A percentile compares a stretch with the other conserved stretches of the same genome.
phyloP scores from a whole-genome alignment of 2,329 filamentous ascomycete genomes.

The Corinectria fuckeliana region DNA sequence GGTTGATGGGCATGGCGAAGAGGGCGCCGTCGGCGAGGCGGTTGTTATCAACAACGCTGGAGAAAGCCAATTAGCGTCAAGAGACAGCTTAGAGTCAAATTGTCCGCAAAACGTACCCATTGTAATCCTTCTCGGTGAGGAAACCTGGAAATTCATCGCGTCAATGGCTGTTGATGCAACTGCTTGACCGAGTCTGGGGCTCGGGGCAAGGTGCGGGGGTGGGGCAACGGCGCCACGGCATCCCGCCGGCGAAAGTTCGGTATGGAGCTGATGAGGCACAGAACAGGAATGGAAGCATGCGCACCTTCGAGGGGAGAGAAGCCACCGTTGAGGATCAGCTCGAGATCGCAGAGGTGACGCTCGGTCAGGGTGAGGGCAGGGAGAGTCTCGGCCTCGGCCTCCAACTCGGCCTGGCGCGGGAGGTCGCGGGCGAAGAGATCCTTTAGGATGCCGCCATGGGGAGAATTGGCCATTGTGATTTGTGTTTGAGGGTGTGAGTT shows the following conservation, averaged over 20 bases:
- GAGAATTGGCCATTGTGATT: conserved; percentile 69
- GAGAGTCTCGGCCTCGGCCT: conserved; percentile 83
- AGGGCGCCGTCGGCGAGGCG: conserved; percentile 88
- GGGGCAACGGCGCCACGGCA: conserved; percentile 27
- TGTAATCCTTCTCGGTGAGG: conserved; percentile 97
- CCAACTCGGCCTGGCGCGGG: conserved; percentile 79
- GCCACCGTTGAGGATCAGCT: conserved; percentile 95
- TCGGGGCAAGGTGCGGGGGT: conserved; percentile 34
- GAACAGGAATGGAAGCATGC: conserved; percentile 42
- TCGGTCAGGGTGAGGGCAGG: conserved; percentile 86
- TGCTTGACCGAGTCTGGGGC: conserved; percentile 15
- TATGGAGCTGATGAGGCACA: conserved; percentile 3
- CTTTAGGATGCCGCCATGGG: conserved; percentile 94
- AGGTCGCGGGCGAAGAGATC: conserved; percentile 94
- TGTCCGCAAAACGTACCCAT: conserved; percentile 66
- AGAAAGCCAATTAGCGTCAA: conserved; percentile 37
- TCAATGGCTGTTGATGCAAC: conserved; percentile 22
- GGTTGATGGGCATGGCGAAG: conserved; percentile 96
- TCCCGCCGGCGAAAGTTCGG: conserved; percentile 25
- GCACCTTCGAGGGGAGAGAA: conserved; percentile 96
- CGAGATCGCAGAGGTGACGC: conserved; percentile 96
- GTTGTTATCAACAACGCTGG: conserved; percentile 85
- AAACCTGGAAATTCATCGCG: conserved; percentile 68
- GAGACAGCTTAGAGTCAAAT: not conserved
- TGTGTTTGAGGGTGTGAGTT: conserved; percentile 17